Conservation (phyloP, 116 monocot species). For the Dioscorea cayenensis region DNA sequence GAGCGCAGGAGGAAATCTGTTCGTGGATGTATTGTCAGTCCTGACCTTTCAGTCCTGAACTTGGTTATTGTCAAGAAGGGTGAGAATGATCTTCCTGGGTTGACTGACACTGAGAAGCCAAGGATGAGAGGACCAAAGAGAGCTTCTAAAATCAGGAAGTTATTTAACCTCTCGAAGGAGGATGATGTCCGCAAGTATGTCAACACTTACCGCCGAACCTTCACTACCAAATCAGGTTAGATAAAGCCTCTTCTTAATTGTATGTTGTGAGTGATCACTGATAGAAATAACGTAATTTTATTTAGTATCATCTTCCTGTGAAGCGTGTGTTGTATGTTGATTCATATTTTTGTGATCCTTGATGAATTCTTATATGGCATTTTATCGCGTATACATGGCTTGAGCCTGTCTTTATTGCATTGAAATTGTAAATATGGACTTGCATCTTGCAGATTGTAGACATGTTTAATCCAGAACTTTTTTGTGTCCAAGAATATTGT, state of each 20-base stretch:
- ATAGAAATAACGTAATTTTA: neutral
- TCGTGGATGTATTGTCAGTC: constrained; percentile 57
- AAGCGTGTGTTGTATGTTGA: neutral
- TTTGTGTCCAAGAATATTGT: too few species aligned
- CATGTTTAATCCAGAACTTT: too few species aligned
- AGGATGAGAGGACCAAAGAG: constrained; percentile 57
- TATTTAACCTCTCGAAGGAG: constrained; percentile 51
- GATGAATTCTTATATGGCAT: too few species aligned
- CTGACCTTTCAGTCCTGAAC: constrained; percentile 49
- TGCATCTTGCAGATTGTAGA: too few species aligned
- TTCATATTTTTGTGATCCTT: too few species aligned
- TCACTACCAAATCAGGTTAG: constrained; percentile 18
- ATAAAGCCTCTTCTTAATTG: neutral
- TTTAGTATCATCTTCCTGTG: neutral
- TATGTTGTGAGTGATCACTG: neutral
- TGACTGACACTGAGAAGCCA: constrained; percentile 53
- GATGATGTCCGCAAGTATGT: constrained; percentile 28
- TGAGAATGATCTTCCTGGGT: constrained; percentile 60
- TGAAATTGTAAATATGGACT: too few species aligned
- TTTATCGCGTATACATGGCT: too few species aligned
- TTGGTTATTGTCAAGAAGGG: constrained; percentile 52
- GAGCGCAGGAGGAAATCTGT: constrained; percentile 59
- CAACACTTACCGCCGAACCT: constrained; percentile 27
- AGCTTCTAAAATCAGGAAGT: constrained; percentile 58
- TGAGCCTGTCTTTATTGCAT: too few species aligned